A percentile compares a stretch with the other conserved stretches of the same genome.
Conservation (phyloP, 2,329 filamentous ascomycete species). For the Akanthomyces muscarius region DNA sequence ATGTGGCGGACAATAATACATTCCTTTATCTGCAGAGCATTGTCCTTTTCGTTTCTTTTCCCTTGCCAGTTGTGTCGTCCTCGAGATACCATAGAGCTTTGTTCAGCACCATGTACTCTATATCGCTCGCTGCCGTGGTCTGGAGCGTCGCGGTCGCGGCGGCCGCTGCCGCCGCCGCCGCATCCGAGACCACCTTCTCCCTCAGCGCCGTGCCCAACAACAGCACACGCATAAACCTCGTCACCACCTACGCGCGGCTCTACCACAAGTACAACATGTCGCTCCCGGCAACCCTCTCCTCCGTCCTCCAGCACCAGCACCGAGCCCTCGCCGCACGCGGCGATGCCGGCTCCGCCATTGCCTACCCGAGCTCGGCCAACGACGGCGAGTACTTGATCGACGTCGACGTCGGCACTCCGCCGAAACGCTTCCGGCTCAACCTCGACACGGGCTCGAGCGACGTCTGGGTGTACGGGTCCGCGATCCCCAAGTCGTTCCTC, state of each 20-base stretch:
- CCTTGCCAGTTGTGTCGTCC: too few relatives aligned
- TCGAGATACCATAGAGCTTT: neutral
- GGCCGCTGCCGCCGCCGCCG: neutral
- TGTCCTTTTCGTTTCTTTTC: too few relatives aligned
- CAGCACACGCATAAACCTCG: neutral
- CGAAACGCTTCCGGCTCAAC: conserved; percentile 37
- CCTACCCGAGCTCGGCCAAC: neutral
- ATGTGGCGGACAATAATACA: too few relatives aligned
- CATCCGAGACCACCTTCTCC: neutral
- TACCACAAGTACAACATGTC: conserved; percentile 12
- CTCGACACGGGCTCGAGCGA: conserved; percentile 43
- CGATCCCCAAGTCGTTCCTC: conserved; percentile 33
- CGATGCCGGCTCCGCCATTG: neutral
- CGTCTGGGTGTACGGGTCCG: conserved; percentile 45
- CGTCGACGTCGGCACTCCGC: conserved; percentile 23
- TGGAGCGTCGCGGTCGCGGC: neutral
- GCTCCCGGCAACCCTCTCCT: neutral
- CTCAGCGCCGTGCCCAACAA: neutral
- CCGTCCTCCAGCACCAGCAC: neutral
- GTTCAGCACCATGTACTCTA: neutral
- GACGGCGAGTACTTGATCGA: conserved; percentile 13
- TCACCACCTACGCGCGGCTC: neutral
- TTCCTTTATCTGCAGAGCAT: too few relatives aligned
- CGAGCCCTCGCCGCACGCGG: neutral
- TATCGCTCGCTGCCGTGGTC: neutral